phyloP scores from a whole-genome alignment of 139 green algal species.

The Chlorella ohadii region DNA sequence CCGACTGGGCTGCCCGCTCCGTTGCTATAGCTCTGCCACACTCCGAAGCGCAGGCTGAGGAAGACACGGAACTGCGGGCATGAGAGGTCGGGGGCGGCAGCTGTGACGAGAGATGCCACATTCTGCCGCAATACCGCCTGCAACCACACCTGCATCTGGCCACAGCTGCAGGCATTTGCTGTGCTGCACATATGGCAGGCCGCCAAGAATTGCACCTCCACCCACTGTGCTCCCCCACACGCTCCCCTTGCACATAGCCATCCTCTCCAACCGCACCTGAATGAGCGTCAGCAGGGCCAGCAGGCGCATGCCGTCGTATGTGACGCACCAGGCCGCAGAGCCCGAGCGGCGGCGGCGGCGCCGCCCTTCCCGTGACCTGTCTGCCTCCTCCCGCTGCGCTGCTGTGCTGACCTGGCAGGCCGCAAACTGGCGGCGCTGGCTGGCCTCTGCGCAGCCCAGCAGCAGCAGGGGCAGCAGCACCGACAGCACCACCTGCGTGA shows the following conservation, averaged over 20 bases:
- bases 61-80: neutral
- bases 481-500: constrained; percentile 10
- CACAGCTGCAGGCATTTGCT: neutral
- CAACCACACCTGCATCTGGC: too few species aligned
- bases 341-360: too few species aligned
- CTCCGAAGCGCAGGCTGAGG: constrained; percentile 3
- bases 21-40: neutral
- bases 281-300: neutral
- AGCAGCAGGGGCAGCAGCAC: constrained; percentile 3
- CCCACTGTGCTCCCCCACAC: too few species aligned
- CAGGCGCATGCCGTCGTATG: constrained; percentile 4
- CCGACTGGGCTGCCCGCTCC: neutral
- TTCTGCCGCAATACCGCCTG: too few species aligned
- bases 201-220: neutral
- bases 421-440: neutral
- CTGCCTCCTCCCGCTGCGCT: neutral
- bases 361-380: too few species aligned
- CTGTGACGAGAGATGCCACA: neutral
- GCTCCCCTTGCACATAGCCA: too few species aligned
- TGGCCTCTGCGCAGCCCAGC: neutral
- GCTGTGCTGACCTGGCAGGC: neutral
- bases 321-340: neutral
- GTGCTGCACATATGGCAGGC: neutral
- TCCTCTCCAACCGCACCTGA: neutral
- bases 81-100: neutral